Evolutionary conservation across 495 filamentous ascomycete genomes (phyloP), one percentile per base, ranked within the genome.

Genomic region (Neurospora hispaniola): DNA sequence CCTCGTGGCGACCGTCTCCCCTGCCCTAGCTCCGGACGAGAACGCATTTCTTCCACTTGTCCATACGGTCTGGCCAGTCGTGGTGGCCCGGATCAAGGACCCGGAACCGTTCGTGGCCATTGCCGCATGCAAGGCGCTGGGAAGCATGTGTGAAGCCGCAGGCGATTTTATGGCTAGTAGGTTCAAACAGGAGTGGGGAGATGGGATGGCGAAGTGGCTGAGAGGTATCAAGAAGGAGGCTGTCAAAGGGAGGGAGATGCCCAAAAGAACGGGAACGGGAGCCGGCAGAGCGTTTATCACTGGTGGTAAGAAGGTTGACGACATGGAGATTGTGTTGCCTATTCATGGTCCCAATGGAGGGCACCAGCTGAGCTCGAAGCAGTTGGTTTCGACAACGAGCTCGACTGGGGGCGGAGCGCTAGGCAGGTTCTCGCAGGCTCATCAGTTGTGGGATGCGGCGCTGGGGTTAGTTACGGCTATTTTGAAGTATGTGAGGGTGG

Each of bases 41-140:
- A 88, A 92, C 69, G 88, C 88, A 14, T 97, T 97, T 78, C 84
- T 99, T 1, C 96, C 96, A 0, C 84, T 98, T 4, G 89, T 98
- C 68, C 93, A 97, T 79, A 91, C 92, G 5, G 81, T 98, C 35
- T 99, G 94, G 93, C 93, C 94, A 0, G 88, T 93, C 6, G 83
- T 97, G 11, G 81, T 92, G 1, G 81, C 87, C 5, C 86, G 93
- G 42, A 85, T 98, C 7, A 86, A 91, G 73, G 92, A 96, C 78
- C 81, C 87, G 38, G 93, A 97, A 79, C 85, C 87, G 0, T 94
- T 89, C 75, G 90, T 97, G n/a, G 88, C 86, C 1, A 85, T 90
- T 11, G 85, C 89, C 3, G 91, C 93, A 35, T 88, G 90, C 46
- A 85, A 89, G 31, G 86, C 90, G 4, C 81, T 97, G 5, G 85